Conservation (phyloP, 2,329 filamentous ascomycete genomes). For the Aspergillus calidoustus region DNA sequence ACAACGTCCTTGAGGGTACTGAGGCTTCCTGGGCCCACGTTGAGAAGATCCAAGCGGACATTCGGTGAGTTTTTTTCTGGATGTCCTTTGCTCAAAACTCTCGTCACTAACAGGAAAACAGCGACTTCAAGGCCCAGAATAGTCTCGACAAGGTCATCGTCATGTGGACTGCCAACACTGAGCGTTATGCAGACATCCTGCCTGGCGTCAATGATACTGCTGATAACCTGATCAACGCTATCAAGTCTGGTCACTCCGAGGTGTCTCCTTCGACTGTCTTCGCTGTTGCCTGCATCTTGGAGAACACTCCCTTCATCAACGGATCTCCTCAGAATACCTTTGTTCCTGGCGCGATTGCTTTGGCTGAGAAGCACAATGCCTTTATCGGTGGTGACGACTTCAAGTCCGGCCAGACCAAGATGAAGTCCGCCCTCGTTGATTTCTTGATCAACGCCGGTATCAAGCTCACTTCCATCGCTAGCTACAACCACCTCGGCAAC, state of each 20-base stretch:
- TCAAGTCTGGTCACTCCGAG: conserved; percentile 84
- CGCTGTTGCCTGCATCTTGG: conserved; percentile 90
- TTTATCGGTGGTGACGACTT: conserved; percentile 99
- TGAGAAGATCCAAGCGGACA: conserved; percentile 89
- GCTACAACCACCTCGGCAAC: conserved; percentile 99
- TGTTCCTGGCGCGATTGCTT: conserved; percentile 85
- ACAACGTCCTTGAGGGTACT: conserved; percentile 82
- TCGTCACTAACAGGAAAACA: conserved; percentile 35
- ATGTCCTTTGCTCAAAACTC: background rate
- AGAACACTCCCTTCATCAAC: conserved; percentile 94
- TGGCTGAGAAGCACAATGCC: conserved; percentile 82
- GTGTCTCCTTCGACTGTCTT: conserved; percentile 96
- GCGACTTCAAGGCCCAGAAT: conserved; percentile 87
- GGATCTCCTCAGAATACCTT: conserved; percentile 99
- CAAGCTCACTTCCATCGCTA: conserved; percentile 97
- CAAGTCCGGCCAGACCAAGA: conserved; percentile 99
- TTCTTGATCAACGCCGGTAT: conserved; percentile 98
- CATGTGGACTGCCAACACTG: conserved; percentile 98
- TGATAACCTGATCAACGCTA: conserved; percentile 86
- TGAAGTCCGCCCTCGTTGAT: conserved; percentile 98
- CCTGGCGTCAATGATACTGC: conserved; percentile 94
- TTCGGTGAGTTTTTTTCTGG: conserved; percentile 62
- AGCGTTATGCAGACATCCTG: conserved; percentile 89
- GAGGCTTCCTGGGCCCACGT: conserved; percentile 88
- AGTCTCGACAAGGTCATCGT: conserved; percentile 93